phyloP scores from a whole-genome alignment of 139 green algal species.

The Chlorella vulgaris region DNA sequence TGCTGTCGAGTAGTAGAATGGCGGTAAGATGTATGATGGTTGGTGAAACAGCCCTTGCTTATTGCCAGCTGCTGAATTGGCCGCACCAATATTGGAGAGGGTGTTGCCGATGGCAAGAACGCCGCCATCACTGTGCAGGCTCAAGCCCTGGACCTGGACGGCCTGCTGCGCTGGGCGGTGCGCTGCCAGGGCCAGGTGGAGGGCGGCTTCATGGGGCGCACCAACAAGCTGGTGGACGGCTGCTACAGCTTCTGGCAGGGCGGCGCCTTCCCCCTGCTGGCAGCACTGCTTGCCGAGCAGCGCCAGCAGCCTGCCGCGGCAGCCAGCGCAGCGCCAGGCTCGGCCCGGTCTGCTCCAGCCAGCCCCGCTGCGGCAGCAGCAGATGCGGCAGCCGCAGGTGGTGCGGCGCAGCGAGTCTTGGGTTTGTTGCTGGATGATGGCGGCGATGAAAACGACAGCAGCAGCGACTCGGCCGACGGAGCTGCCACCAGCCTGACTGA shows the following conservation, averaged over 20 bases:
- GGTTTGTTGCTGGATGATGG: neutral
- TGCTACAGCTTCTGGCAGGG: conserved; percentile 99
- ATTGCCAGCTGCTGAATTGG: too few relatives aligned
- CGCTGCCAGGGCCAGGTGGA: conserved; percentile 72
- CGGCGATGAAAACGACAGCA: neutral
- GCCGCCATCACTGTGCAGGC: conserved; percentile 13
- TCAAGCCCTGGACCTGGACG: conserved; percentile 66
- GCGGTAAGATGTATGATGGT: too few relatives aligned
- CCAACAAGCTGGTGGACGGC: conserved; percentile 99
- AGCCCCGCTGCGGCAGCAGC: neutral
- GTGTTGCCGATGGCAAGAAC: too few relatives aligned
- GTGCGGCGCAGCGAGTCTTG: neutral
- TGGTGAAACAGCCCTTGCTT: too few relatives aligned
- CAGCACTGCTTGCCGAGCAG: conserved; percentile 21
- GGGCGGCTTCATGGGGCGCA: conserved; percentile 96
- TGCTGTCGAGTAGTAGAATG: neutral
- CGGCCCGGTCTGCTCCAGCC: too few relatives aligned
- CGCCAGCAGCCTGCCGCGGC: too few relatives aligned
- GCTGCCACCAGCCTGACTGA: neutral
- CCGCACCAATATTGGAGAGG: too few relatives aligned
- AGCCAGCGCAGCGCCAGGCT: too few relatives aligned
- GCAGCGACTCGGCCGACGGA: neutral
- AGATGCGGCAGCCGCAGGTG: neutral
- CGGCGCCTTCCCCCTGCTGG: conserved; percentile 77
- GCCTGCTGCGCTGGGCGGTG: conserved; percentile 76